These are phyloP conservation scores for Kappamyces sp. DNA, from an alignment of 192 early-diverging fungal genomes.

Conservation along the genomic window DNA sequence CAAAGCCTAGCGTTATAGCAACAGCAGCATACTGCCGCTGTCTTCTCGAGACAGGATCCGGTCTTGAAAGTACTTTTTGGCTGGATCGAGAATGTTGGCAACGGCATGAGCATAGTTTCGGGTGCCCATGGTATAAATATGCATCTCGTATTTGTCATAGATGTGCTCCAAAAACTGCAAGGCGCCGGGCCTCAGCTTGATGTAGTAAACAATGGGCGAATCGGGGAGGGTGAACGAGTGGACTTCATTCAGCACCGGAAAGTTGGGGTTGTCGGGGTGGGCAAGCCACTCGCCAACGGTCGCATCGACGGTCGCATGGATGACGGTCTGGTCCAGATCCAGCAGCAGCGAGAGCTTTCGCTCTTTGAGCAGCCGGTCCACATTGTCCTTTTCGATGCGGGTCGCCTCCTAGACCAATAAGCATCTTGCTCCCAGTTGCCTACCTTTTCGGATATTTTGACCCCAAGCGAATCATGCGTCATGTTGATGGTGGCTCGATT, in stretches of 20 bases:
- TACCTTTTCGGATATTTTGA: slow-evolving; percentile 61
- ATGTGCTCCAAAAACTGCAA: slow-evolving; percentile 69
- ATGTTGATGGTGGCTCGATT: slow-evolving; percentile 68
- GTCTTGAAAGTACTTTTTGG: slow-evolving; percentile 68
- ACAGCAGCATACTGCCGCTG: slow-evolving; percentile 60
- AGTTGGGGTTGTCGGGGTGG: slow-evolving; percentile 53
- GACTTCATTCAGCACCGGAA: slow-evolving; percentile 59
- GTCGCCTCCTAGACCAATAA: slow-evolving; percentile 55
- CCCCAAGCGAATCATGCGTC: slow-evolving; percentile 64
- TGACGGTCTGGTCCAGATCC: slow-evolving; percentile 96
- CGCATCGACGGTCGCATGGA: slow-evolving; percentile 83
- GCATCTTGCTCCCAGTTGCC: not conserved
- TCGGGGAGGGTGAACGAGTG: slow-evolving; percentile 69
- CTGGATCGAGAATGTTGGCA: slow-evolving; percentile 80
- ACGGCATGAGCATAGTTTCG: slow-evolving; percentile 87
- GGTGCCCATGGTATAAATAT: slow-evolving; percentile 99
- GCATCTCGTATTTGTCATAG: slow-evolving; percentile 77
- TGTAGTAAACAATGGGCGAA: slow-evolving; percentile 58
- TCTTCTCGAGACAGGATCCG: slow-evolving; percentile 93
- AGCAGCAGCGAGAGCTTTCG: slow-evolving; percentile 83
- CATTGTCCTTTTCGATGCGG: slow-evolving; percentile 63
- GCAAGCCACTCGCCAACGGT: slow-evolving; percentile 71
- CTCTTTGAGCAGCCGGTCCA: slow-evolving; percentile 54
- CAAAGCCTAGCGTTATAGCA: slow-evolving; percentile 45
- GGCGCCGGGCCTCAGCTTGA: slow-evolving; percentile 85